Base-by-base conservation (phyloP, 225 moss, liverwort and hornwort species). In the Polytrichum formosum region DNA sequence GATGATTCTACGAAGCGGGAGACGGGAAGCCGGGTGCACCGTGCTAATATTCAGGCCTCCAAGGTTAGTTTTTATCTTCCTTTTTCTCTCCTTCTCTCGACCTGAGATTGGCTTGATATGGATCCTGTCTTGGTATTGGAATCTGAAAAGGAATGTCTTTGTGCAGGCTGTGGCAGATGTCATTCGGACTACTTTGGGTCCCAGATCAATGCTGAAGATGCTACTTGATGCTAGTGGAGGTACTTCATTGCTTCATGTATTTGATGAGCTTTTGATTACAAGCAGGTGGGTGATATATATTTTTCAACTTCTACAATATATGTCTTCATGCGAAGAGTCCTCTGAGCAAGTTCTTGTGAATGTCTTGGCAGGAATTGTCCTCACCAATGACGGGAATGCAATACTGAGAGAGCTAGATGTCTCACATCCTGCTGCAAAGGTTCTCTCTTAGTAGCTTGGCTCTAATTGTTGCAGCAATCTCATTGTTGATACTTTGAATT, bases 191-290 rank as follows among this genome's bases (percentile, higher is more conserved):
- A 95, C 95, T 18, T 76, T 95, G 54, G 95, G 95, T 46, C 95
- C 95, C 17, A 90, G 89, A 25, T 95, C 95, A 21, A 95, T 95
- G 95, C 84, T 95, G 61, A 95, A 95, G 83, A 95, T 95, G 95
- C 88, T 95, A 1, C 86, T 95, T 66, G 95, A 95, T 85, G 95
- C 95, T 33, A 90, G 89, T 46, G 95, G 95, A 76, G 95, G 95
- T 90, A 66, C 46, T 66, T 63, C 63, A 22, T 55, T 64, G 33
- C 1, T 22, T 20, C 0, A 66, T 67, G 60, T 54, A 25, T 63
- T 65, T 60, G 55, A 76, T 55, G 67, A 71, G 29, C 18, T 37
- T 58, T 55, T 13, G 3, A 16, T 46, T 46, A 46, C 16, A 46
- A 46, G 3, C 46, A 16, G 4, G 16, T 46, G 46, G 46, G 46